A percentile compares a stretch with the other conserved stretches of the same genome.
These are phyloP conservation scores for Neurospora sp. DNA, from an alignment of 2,329 filamentous ascomycete genomes.

Conservation along the genomic window DNA sequence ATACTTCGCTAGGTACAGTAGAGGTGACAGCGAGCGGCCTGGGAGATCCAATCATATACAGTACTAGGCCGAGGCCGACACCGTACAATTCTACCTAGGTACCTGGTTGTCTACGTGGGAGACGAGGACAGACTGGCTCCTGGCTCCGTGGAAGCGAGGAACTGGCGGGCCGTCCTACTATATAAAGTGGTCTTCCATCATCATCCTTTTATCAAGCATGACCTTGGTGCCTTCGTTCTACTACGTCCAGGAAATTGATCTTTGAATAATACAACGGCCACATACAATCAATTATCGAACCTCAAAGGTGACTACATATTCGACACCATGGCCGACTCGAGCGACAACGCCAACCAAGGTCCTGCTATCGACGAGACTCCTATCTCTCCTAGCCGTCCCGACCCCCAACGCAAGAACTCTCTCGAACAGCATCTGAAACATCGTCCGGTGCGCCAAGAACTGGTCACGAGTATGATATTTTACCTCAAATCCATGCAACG, in stretches of 20 bases:
- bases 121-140: neutral
- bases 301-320: neutral
- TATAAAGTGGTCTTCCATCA: neutral
- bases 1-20: neutral
- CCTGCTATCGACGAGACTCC: constrained; percentile 44
- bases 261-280: neutral
- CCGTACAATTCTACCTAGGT: neutral
- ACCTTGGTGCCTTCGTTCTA: neutral
- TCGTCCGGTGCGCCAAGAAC: constrained; percentile 64
- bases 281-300: neutral
- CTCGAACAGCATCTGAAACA: constrained; percentile 63
- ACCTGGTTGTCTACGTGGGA: neutral
- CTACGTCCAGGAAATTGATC: neutral
- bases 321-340: constrained; percentile 11
- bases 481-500: neutral
- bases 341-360: constrained; percentile 3
- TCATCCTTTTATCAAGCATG: neutral
- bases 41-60: neutral
- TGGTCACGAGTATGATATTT: constrained; percentile 61
- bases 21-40: neutral
- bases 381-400: constrained; percentile 44
- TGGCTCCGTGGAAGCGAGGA: neutral
- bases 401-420: constrained; percentile 51
- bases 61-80: neutral
- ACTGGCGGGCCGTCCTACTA: neutral